Evolutionary conservation across 2,329 filamentous ascomycete species (phyloP).

Genomic region (Colletotrichum truncatum): DNA sequence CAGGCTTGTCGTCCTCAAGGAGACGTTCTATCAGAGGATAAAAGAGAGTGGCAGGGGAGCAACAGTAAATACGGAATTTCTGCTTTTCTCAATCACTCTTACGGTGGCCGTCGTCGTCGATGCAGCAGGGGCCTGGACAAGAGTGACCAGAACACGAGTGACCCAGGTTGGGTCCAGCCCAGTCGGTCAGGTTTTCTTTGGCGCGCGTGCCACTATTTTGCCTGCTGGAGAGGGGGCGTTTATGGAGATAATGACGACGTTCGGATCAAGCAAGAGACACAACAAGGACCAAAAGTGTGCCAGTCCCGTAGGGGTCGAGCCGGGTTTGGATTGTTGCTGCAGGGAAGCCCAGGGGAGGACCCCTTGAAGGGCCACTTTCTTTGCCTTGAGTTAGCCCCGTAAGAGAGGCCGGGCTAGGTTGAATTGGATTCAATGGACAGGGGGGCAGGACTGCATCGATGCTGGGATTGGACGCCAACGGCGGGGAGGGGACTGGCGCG

Average conservation of each 20-base stretch:
- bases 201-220: slow-evolving; percentile 15
- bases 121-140: neutral
- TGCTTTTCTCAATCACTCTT: neutral
- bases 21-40: no score
- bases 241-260: slow-evolving; percentile 24
- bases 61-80: neutral
- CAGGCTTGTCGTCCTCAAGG: no score
- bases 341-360: neutral
- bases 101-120: neutral
- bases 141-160: neutral
- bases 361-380: neutral
- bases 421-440: neutral
- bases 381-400: slow-evolving; percentile 10
- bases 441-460: neutral
- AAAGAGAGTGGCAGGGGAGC: neutral
- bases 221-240: neutral
- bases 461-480: slow-evolving; percentile 2
- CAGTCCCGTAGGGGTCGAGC: neutral
- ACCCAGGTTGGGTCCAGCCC: slow-evolving; percentile 21
- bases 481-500: neutral
- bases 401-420: neutral
- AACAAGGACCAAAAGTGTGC: neutral
- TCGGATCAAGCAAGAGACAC: slow-evolving; percentile 9
- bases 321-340: neutral
- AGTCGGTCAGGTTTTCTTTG: slow-evolving; percentile 23